A percentile compares a stretch with the other conserved stretches of the same genome.
Conservation (phyloP, 768 basidiomycete genomes). For the Asterophora lycoperdoides region DNA sequence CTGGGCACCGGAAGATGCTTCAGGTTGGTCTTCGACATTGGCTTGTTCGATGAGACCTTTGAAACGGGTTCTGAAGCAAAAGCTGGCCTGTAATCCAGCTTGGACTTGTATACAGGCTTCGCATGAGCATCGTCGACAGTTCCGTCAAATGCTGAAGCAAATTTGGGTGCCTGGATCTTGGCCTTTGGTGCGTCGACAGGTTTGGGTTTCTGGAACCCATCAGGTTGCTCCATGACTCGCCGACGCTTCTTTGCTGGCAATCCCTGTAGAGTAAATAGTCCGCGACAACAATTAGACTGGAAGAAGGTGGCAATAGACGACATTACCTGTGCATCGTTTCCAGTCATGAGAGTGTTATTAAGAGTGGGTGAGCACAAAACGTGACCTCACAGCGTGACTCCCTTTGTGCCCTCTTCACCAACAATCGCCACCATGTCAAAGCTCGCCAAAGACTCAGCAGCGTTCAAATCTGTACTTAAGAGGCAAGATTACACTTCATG, state of each 20-base stretch:
- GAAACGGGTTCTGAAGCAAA: conserved; percentile 6
- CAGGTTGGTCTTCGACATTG: conserved; percentile 9
- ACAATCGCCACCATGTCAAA: conserved; percentile 52
- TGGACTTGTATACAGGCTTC: conserved; percentile 6
- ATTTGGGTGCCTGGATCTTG: conserved; percentile 13
- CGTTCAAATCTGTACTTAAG: conserved; percentile 62
- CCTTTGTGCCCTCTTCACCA: neutral
- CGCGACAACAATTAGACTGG: neutral
- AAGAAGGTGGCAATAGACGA: neutral
- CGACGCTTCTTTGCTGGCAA: conserved; percentile 15
- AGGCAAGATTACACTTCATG: conserved; percentile 70
- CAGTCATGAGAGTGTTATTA: conserved; percentile 9
- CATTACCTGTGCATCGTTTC: conserved; percentile 9
- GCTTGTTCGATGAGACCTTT: conserved; percentile 2
- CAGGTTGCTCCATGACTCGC: conserved; percentile 14
- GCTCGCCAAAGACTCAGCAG: conserved; percentile 64
- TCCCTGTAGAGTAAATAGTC: conserved; percentile 7
- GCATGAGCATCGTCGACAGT: neutral
- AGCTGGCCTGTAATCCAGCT: conserved; percentile 1
- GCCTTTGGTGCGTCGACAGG: conserved; percentile 7
- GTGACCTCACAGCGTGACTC: conserved; percentile 18
- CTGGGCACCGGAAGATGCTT: conserved; percentile 14
- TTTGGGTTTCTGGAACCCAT: conserved; percentile 15
- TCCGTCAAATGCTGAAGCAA: conserved; percentile 14
- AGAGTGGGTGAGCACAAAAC: conserved; percentile 1